A percentile compares a stretch with the other conserved stretches of the same genome.
phyloP scores from a whole-genome alignment of 345 rosid species.

The Acer negundo region DNA sequence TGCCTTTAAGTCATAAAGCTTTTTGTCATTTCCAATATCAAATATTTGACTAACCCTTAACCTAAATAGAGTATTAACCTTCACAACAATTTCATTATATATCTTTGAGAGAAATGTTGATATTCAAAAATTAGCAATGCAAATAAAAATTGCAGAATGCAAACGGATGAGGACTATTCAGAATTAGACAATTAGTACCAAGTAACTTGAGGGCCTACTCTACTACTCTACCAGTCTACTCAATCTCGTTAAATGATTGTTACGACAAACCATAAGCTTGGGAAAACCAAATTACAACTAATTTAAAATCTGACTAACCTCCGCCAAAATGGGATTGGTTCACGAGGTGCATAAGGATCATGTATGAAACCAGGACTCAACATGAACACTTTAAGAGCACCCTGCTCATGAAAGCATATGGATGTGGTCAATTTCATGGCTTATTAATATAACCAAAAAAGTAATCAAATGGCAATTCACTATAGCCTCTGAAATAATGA shows the following conservation, averaged over 20 bases:
- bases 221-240: constrained; percentile 10
- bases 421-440: constrained; percentile 13
- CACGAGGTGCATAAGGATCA: constrained; percentile 76
- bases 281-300: constrained; percentile 5
- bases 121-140: not conserved
- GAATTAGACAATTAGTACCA: constrained; percentile 8
- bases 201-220: not conserved
- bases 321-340: constrained; percentile 70
- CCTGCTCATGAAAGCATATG: constrained; percentile 47
- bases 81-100: not conserved
- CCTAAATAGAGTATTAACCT: not conserved
- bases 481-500: not conserved
- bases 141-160: constrained; percentile 3
- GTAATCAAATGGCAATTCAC: not conserved
- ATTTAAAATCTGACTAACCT: constrained; percentile 50
- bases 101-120: not conserved
- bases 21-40: not conserved
- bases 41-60: not conserved
- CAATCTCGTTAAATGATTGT: not conserved
- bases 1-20: not conserved
- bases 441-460: constrained; percentile 1
- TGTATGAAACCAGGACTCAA: constrained; percentile 89
- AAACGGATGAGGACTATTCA: not conserved
- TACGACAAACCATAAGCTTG: constrained; percentile 5
- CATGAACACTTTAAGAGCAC: constrained; percentile 62